A percentile compares a stretch with the other conserved stretches of the same genome.
phyloP scores from a whole-genome alignment of 208 protist species.

The Leishmania major region DNA sequence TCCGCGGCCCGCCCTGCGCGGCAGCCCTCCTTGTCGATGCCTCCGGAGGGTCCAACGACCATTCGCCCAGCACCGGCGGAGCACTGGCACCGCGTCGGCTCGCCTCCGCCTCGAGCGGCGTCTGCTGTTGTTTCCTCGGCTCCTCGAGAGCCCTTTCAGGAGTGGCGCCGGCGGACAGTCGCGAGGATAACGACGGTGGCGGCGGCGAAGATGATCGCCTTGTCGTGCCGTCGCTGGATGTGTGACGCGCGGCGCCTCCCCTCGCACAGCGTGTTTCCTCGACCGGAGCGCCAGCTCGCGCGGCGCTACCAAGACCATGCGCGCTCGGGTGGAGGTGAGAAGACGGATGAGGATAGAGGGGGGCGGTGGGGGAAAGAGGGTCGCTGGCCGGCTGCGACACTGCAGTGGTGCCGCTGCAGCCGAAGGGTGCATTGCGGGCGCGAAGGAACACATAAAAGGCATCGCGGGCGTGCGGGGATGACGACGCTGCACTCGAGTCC shows the following conservation, averaged over 20 bases:
- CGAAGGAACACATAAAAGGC: constrained; percentile 30
- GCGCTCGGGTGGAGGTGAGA: background rate
- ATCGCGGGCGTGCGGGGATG: background rate
- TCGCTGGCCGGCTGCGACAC: background rate
- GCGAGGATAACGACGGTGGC: background rate
- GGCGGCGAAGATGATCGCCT: background rate
- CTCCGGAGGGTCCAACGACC: constrained; percentile 1
- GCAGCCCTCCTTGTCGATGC: background rate
- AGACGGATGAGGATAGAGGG: background rate
- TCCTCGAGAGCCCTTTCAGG: background rate
- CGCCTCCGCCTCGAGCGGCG: background rate
- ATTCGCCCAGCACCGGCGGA: constrained; percentile 2
- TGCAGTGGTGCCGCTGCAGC: background rate
- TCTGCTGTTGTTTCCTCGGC: background rate
- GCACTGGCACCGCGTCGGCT: background rate
- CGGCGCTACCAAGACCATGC: background rate
- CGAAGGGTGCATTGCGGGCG: constrained; percentile 18
- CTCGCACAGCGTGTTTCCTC: background rate
- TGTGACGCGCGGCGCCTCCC: background rate
- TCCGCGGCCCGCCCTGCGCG: background rate
- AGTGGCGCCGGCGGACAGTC: background rate
- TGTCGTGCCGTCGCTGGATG: background rate
- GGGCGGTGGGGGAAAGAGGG: too few relatives aligned
- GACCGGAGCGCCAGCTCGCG: background rate
- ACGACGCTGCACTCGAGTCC: background rate